These are phyloP conservation scores for Trichoderma simmonsii DNA, from an alignment of 2,329 filamentous ascomycete species.

Conservation along the genomic window DNA sequence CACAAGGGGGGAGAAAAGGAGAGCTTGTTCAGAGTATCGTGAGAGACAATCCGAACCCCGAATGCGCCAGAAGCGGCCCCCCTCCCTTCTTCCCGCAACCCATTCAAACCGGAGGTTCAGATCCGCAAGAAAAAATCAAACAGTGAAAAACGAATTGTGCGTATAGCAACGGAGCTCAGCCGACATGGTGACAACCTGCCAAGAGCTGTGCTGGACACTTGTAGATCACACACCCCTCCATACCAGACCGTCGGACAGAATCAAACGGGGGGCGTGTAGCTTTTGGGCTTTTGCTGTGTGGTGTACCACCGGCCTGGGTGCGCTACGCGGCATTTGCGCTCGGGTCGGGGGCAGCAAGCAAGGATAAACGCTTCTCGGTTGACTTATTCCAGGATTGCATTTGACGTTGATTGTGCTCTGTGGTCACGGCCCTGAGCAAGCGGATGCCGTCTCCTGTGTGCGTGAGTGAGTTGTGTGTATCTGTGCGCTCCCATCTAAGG, in stretches of 20 bases:
- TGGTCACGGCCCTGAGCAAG: background rate
- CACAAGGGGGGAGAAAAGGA: background rate
- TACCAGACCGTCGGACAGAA: background rate
- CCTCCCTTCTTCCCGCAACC: background rate
- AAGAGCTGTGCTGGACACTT: background rate
- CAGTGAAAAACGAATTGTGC: background rate
- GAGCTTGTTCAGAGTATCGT: background rate
- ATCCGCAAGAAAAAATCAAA: background rate
- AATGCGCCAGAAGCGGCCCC: background rate
- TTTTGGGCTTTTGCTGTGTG: background rate
- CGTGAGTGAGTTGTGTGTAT: background rate
- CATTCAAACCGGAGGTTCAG: background rate
- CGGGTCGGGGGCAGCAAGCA: background rate
- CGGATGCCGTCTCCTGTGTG: background rate
- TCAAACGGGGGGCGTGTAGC: background rate
- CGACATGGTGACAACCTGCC: background rate
- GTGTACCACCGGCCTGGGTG: background rate
- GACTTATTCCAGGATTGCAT: background rate
- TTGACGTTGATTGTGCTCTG: background rate
- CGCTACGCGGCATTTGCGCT: conserved; percentile 11
- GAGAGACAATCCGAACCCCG: background rate
- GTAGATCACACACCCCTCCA: background rate
- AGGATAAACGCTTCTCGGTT: background rate
- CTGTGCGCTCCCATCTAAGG: background rate
- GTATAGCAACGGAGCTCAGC: background rate